phyloP scores from a whole-genome alignment of 2,329 filamentous ascomycete species.

The Purpureocillium lavendulum region DNA sequence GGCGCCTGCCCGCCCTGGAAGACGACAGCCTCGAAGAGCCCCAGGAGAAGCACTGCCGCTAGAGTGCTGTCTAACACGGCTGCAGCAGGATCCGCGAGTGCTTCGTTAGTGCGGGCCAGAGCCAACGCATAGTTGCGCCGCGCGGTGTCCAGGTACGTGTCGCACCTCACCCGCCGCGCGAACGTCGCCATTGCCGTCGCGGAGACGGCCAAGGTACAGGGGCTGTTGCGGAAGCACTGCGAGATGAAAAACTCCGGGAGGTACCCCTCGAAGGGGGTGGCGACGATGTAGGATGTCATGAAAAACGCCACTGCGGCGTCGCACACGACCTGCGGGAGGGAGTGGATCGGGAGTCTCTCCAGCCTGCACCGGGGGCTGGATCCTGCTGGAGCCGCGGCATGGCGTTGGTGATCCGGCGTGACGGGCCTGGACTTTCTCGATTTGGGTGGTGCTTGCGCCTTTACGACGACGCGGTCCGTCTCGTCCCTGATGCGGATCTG shows the following conservation, averaged over 20 bases:
- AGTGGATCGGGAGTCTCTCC: not conserved
- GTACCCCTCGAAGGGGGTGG: conserved; percentile 15
- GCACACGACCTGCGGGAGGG: conserved; percentile 3
- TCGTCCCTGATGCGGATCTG: conserved; percentile 17
- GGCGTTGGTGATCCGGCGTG: too few species aligned
- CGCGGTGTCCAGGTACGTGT: conserved; percentile 9
- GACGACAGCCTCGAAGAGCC: conserved; percentile 17
- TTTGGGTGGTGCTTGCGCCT: conserved; percentile 5
- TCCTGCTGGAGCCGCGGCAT: too few species aligned
- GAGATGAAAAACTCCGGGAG: conserved; percentile 10
- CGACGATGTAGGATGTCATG: conserved; percentile 15
- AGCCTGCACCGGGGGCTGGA: too few species aligned
- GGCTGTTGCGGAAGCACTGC: conserved; percentile 6
- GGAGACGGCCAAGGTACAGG: conserved; percentile 12
- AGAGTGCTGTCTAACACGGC: conserved; percentile 16
- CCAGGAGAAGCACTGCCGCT: conserved; percentile 17
- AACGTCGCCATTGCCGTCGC: conserved; percentile 16
- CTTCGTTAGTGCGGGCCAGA: conserved; percentile 8
- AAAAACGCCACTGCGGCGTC: conserved; percentile 13
- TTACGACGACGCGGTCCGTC: conserved; percentile 13
- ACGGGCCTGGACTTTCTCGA: not conserved
- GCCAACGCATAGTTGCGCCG: conserved; percentile 12
- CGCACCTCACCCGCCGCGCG: conserved; percentile 8
- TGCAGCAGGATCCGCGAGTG: conserved; percentile 8
- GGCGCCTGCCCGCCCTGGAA: conserved; percentile 13